phyloP scores from a whole-genome alignment of 179 eudicot species.

The Beta macrorhiza region DNA sequence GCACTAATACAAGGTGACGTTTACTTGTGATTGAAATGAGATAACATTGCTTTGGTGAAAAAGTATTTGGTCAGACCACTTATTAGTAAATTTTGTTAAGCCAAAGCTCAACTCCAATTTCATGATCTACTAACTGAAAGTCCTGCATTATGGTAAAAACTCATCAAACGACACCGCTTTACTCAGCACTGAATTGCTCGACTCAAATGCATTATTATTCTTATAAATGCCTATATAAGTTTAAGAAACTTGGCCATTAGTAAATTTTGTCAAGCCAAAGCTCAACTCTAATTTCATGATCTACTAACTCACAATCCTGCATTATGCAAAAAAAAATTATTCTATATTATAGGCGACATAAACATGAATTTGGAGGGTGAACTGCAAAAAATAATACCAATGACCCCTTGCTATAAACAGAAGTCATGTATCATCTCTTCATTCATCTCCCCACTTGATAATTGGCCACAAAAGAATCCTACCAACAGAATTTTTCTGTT shows the following conservation, averaged over 20 bases:
- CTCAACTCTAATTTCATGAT: neutral
- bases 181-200: neutral
- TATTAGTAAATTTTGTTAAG: neutral
- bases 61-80: too few relatives aligned
- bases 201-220: neutral
- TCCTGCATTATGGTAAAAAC: neutral
- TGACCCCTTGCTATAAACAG: too few relatives aligned
- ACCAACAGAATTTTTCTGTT: too few relatives aligned
- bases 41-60: too few relatives aligned
- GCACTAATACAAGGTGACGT: too few relatives aligned
- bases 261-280: neutral
- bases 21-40: too few relatives aligned
- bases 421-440: too few relatives aligned
- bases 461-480: too few relatives aligned
- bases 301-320: neutral
- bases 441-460: too few relatives aligned
- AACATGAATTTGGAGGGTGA: too few relatives aligned
- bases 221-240: neutral
- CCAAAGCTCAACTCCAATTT: neutral
- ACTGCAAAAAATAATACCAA: too few relatives aligned
- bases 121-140: conserved; percentile 4
- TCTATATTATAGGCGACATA: too few relatives aligned
- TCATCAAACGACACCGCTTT: neutral
- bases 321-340: neutral
- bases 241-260: neutral